phyloP scores from a whole-genome alignment of 1,284 basidiomycete genomes.

The Wallemia mellicola region DNA sequence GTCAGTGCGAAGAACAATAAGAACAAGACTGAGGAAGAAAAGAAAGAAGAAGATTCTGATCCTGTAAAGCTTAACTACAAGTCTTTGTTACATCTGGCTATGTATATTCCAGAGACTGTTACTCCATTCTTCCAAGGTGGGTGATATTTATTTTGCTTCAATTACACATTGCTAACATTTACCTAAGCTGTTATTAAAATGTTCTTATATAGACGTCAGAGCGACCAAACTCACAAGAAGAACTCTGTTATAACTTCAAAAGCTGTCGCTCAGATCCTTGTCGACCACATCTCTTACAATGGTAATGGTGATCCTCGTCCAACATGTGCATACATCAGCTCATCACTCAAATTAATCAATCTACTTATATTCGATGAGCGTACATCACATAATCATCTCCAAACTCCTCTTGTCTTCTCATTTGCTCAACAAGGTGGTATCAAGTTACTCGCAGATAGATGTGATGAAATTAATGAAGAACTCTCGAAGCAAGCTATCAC shows the following conservation, averaged over 20 bases:
- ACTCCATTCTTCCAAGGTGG: conserved; percentile 68
- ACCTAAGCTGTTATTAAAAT: conserved; percentile 52
- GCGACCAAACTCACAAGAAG: conserved; percentile 45
- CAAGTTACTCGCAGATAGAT: conserved; percentile 26
- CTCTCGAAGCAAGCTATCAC: not conserved
- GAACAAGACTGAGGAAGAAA: conserved; percentile 8
- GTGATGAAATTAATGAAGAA: not conserved
- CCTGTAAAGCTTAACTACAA: conserved; percentile 22
- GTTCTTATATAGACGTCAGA: conserved; percentile 40
- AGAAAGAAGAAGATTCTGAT: conserved; percentile 14
- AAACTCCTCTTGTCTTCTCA: conserved; percentile 47
- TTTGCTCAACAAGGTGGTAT: conserved; percentile 47
- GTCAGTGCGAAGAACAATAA: conserved; percentile 7
- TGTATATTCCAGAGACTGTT: conserved; percentile 44
- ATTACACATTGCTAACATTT: not conserved
- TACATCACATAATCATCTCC: conserved; percentile 35
- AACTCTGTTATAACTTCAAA: conserved; percentile 40
- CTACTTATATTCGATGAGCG: conserved; percentile 59
- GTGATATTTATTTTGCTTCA: conserved; percentile 6
- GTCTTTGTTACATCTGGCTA: conserved; percentile 47
- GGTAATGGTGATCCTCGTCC: conserved; percentile 19
- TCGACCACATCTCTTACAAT: conserved; percentile 26
- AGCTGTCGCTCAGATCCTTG: conserved; percentile 38
- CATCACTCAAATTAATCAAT: conserved; percentile 40
- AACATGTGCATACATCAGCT: conserved; percentile 36